Base-by-base conservation (phyloP, 768 basidiomycete genomes). In the Termitomyces sp. region DNA sequence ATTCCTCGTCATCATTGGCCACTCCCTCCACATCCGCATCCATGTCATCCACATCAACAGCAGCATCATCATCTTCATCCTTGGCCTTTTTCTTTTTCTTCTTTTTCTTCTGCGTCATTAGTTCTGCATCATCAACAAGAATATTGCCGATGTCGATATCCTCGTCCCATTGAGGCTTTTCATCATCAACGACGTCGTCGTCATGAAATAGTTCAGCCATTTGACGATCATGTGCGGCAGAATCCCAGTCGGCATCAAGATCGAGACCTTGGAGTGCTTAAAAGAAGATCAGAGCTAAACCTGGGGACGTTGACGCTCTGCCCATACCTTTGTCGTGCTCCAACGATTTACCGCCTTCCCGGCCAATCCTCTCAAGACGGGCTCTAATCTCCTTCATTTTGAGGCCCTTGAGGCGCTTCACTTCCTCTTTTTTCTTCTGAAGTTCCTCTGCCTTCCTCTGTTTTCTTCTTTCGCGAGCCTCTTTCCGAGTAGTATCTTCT, bases 171-270 rank as follows among this genome's bases (percentile, higher is more conserved):
- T 77, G 75, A 3, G 97, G 97, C 74, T 96, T 96, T 64, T 72
- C 71, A 13, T 64, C 73, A 46, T 71, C 73, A 16, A 49, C 73
- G 35, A 65, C 71, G 39, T 78, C 80, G 3, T 83, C 84, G 28
- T 78, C 79, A 12, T 77, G 84, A 68, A 94, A 92, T 28, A 98
- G 70, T 22, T 79, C 82, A 0, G 83, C 79, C 89, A 99, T 94
- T 71, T 93, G 91, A 39, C 72, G 74, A 65, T 97, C 94, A 69
- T 97, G 92, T 58, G 84, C 84, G 12, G 81, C 85, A 13, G 93
- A 90, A 67, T 98, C 94, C 90, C 93, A 98, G 49, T 98, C 95
- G 1, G 87, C 92, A 12, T 98, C 95, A 7, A 99, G 76, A 67
- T 96, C 93, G 4, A 96, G 79, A 45, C 83, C 84, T 56, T 81